Evolutionary conservation across 2,329 filamentous ascomycete genomes (phyloP).

Genomic region (Chaetomium sp.): DNA sequence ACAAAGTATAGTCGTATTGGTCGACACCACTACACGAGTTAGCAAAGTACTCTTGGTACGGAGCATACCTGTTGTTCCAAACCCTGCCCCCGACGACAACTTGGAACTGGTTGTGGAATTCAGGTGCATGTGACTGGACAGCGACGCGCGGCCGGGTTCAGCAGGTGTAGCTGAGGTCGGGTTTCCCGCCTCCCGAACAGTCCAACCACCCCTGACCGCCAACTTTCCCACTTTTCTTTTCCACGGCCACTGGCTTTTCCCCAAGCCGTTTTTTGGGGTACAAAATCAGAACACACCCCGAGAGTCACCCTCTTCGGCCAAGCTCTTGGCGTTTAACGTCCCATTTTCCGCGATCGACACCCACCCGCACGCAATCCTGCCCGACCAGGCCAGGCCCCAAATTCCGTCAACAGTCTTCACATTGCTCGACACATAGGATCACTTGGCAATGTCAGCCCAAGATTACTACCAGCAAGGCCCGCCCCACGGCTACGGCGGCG

Average conservation of each 20-base stretch:
- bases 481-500: conserved; percentile 23
- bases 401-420: background rate
- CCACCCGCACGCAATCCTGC: background rate
- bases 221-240: background rate
- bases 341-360: background rate
- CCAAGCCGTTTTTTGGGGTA: background rate
- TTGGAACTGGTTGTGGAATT: no score
- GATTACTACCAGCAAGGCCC: conserved; percentile 33
- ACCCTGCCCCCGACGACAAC: no score
- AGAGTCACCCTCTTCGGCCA: background rate
- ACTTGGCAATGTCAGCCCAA: conserved; percentile 30
- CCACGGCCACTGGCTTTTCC: background rate
- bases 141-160: no score
- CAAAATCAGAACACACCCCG: background rate
- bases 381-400: background rate
- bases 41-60: no score
- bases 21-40: no score
- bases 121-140: no score
- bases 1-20: no score
- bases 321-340: conserved; percentile 7
- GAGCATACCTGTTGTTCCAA: no score
- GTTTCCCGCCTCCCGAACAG: no score
- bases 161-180: no score
- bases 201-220: no score
- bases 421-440: background rate